Evolutionary conservation across 441 rosid genomes (phyloP).

Genomic region (Kokia cookei): DNA sequence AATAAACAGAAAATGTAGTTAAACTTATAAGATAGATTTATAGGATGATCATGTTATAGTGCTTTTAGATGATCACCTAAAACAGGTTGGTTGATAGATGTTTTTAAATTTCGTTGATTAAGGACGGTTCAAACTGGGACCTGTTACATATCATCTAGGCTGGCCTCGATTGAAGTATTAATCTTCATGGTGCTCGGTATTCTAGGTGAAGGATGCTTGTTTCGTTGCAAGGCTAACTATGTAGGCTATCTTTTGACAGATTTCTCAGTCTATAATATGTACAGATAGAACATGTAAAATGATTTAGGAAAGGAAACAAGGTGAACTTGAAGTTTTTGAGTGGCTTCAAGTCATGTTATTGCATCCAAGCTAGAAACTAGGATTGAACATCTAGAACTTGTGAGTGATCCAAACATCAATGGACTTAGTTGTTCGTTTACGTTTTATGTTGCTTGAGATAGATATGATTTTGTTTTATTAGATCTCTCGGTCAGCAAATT

Average conservation of each 20-base stretch:
- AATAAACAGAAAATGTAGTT: too few relatives aligned
- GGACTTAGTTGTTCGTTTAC: background rate
- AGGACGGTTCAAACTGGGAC: background rate
- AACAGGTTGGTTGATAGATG: too few relatives aligned
- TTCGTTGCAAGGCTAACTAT: background rate
- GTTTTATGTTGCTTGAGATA: background rate
- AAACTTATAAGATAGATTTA: too few relatives aligned
- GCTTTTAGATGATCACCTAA: too few relatives aligned
- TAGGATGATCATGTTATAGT: conserved; percentile 87
- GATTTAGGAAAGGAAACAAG: conserved; percentile 56
- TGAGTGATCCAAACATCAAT: conserved; percentile 30
- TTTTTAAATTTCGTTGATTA: background rate
- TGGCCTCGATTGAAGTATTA: background rate
- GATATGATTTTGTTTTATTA: background rate
- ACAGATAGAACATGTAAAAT: conserved; percentile 68
- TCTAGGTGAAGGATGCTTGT: background rate
- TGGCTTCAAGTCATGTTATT: conserved; percentile 78
- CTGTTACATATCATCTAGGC: background rate
- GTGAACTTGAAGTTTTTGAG: conserved; percentile 47
- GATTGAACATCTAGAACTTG: conserved; percentile 67
- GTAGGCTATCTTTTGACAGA: background rate
- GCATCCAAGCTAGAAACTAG: conserved; percentile 67
- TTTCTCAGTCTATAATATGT: conserved; percentile 4
- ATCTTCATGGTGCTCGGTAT: background rate
- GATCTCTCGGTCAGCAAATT: background rate